Conservation (phyloP, 192 early-diverging fungal species). For the Linnemannia schmuckeri region DNA sequence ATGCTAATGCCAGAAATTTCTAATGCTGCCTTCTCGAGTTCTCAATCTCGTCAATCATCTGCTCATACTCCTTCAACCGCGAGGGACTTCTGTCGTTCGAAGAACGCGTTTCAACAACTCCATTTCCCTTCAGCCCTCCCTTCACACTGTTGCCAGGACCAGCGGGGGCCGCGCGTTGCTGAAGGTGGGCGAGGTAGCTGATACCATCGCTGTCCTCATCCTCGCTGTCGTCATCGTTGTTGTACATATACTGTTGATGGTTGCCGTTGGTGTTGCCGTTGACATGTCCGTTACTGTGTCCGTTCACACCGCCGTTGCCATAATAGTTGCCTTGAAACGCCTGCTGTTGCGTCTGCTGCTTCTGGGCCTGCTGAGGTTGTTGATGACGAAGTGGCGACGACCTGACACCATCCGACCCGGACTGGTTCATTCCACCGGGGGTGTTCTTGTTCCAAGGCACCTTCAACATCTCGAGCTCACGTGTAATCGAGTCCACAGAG, state of each 20-base stretch:
- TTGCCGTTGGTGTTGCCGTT: neutral
- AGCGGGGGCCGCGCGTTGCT: neutral
- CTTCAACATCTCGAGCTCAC: constrained; percentile 56
- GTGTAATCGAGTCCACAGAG: constrained; percentile 54
- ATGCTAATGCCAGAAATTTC: neutral
- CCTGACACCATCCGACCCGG: neutral
- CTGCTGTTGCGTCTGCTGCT: constrained; percentile 10
- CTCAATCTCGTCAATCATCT: constrained; percentile 56
- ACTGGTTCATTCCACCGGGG: neutral
- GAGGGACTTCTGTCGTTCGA: constrained; percentile 45
- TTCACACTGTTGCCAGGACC: too few species aligned
- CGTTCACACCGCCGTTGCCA: constrained; percentile 9
- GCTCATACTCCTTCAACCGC: constrained; percentile 50
- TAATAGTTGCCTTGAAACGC: neutral
- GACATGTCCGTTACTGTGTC: constrained; percentile 1
- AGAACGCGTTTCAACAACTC: constrained; percentile 32
- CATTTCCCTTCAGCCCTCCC: neutral
- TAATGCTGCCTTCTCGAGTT: constrained; percentile 27
- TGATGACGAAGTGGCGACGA: neutral
- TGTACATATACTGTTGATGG: neutral
- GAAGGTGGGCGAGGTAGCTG: constrained; percentile 35
- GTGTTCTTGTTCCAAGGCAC: constrained; percentile 49
- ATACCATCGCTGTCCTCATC: constrained; percentile 21
- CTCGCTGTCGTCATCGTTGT: constrained; percentile 13
- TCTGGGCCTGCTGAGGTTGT: neutral